Percentiles rank a stretch among this genome's conserved stretches.
Evolutionary conservation across 148 eudicot species (phyloP).

Genomic region (Heliamphora exappendiculata): DNA sequence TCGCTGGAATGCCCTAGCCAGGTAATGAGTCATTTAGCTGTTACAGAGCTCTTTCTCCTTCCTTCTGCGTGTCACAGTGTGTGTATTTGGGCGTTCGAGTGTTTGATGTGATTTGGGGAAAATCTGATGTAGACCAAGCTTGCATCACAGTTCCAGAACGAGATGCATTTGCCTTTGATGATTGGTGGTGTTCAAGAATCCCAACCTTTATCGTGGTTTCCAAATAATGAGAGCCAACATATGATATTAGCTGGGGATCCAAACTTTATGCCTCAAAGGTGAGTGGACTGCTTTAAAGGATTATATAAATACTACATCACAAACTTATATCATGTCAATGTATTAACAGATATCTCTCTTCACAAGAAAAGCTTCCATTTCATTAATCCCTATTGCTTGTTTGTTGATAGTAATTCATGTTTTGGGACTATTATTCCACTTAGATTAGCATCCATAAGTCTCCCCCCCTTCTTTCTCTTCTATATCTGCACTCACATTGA

Average conservation of each 20-base stretch:
- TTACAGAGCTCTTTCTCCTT: too few species aligned
- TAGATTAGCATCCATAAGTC: neutral
- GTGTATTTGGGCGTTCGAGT: neutral
- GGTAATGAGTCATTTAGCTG: conserved; percentile 29
- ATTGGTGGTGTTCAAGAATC: conserved; percentile 51
- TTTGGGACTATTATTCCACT: neutral
- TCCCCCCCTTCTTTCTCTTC: neutral
- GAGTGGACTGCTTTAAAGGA: conserved; percentile 5
- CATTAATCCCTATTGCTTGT: neutral
- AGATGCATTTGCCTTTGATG: conserved; percentile 57
- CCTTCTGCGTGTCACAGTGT: too few species aligned
- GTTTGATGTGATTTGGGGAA: neutral
- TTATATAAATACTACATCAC: neutral
- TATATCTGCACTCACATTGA: neutral
- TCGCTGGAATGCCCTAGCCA: conserved; percentile 63
- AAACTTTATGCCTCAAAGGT: conserved; percentile 58
- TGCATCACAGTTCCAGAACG: conserved; percentile 53
- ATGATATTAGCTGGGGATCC: conserved; percentile 49
- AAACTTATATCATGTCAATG: neutral
- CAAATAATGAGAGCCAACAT: conserved; percentile 51
- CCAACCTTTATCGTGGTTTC: conserved; percentile 61
- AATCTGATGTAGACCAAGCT: neutral
- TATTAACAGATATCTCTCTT: neutral
- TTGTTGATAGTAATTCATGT: neutral
- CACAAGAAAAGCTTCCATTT: neutral